Conservation (phyloP, 345 rosid species). For the Citrus hindsii region DNA sequence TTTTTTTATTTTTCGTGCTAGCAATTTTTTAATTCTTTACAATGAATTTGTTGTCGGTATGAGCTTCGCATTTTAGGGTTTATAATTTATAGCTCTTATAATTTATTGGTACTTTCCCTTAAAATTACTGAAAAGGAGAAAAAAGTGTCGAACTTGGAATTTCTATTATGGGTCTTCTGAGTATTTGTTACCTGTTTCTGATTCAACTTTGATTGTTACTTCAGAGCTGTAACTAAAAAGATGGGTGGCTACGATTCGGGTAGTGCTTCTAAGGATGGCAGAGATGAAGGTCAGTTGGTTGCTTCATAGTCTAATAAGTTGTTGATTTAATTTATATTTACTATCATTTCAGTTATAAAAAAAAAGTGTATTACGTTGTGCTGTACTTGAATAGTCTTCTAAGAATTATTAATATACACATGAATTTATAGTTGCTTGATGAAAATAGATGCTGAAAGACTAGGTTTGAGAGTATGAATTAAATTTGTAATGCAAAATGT, state of each 20-base stretch:
- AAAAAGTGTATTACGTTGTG: neutral
- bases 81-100: neutral
- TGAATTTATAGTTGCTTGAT: neutral
- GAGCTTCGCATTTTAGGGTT: neutral
- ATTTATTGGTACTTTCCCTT: neutral
- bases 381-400: neutral
- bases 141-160: neutral
- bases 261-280: constrained; percentile 35
- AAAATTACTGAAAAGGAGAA: neutral
- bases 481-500: neutral
- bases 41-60: neutral
- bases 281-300: constrained; percentile 38
- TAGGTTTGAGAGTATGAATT: neutral
- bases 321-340: neutral
- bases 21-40: neutral
- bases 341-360: neutral
- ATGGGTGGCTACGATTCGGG: constrained; percentile 41
- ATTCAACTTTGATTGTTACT: neutral
- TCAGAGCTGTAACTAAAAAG: neutral
- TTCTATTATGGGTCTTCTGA: neutral
- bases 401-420: neutral
- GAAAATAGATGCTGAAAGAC: neutral
- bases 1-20: neutral
- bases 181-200: neutral
- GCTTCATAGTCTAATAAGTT: neutral